Percentiles rank a stretch among this genome's conserved stretches.
These are phyloP conservation scores for Anethum foeniculum DNA, from an alignment of 140 eudicot species.

Conservation along the genomic window DNA sequence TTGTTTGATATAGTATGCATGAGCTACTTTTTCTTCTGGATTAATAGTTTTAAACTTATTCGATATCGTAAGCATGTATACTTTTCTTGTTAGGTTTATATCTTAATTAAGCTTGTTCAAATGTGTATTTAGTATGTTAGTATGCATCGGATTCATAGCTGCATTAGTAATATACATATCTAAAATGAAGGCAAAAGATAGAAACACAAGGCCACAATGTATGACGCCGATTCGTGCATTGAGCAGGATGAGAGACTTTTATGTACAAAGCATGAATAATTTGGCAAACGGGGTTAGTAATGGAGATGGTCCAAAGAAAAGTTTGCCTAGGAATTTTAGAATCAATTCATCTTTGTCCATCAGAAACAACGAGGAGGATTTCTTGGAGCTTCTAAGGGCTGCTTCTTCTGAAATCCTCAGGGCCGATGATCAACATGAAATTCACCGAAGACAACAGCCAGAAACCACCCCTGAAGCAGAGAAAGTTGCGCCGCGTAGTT, in stretches of 20 bases:
- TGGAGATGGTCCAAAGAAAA: not conserved
- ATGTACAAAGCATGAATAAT: slow-evolving; percentile 11
- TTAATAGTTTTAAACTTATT: not conserved
- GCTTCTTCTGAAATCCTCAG: not conserved
- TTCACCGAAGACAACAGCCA: not conserved
- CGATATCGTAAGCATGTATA: not conserved
- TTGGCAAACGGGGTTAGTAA: not conserved
- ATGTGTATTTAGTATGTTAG: not conserved
- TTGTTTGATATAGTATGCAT: slow-evolving; percentile 1
- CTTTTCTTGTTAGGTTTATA: not conserved
- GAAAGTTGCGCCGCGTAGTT: not conserved
- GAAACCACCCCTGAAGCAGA: not conserved
- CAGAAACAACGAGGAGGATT: slow-evolving; percentile 9
- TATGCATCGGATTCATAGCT: not conserved
- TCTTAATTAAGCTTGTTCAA: not conserved
- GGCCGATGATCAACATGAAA: not conserved
- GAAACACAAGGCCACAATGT: not conserved
- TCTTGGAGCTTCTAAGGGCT: slow-evolving; percentile 12
- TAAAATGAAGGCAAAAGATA: slow-evolving; percentile 8
- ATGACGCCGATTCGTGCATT: slow-evolving; percentile 3
- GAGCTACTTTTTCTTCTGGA: not conserved
- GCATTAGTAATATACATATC: not conserved
- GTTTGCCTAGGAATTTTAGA: slow-evolving; percentile 9
- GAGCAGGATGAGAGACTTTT: not conserved
- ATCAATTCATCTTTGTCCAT: slow-evolving; percentile 3